These are phyloP conservation scores for Pharus latifolius DNA, from an alignment of 176 grass and related monocot genomes.

Conservation along the genomic window DNA sequence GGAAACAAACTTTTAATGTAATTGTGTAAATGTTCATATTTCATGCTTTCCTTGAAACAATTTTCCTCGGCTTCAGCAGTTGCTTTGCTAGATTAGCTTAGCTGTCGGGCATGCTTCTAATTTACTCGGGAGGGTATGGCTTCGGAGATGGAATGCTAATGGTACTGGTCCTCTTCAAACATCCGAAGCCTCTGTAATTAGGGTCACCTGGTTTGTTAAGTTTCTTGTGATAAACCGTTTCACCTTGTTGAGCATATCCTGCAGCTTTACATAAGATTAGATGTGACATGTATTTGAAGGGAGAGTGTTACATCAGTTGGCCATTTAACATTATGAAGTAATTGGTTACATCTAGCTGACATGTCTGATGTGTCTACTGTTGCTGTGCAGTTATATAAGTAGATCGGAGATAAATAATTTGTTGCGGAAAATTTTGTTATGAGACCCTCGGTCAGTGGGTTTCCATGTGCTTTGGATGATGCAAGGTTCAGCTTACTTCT, in stretches of 20 bases:
- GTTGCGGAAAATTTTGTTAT: no score
- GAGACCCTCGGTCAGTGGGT: no score
- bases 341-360: background rate
- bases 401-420: no score
- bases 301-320: slow-evolving; percentile 5
- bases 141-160: slow-evolving; percentile 24
- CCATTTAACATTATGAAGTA: background rate
- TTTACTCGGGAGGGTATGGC: slow-evolving; percentile 17
- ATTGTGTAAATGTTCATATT: slow-evolving; percentile 54
- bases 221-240: slow-evolving; percentile 13
- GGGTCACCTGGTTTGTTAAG: slow-evolving; percentile 17
- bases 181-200: slow-evolving; percentile 35
- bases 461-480: no score
- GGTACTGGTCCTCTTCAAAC: slow-evolving; percentile 7
- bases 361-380: background rate
- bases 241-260: slow-evolving; percentile 17
- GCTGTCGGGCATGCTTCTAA: slow-evolving; percentile 34
- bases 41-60: slow-evolving; percentile 26
- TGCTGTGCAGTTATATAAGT: background rate
- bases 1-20: slow-evolving; percentile 31
- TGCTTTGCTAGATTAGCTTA: slow-evolving; percentile 24
- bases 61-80: slow-evolving; percentile 30
- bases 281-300: slow-evolving; percentile 14
- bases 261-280: slow-evolving; percentile 32
- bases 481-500: no score